phyloP scores from a whole-genome alignment of 2,329 filamentous ascomycete genomes.

The Tolypocladium amazonense region DNA sequence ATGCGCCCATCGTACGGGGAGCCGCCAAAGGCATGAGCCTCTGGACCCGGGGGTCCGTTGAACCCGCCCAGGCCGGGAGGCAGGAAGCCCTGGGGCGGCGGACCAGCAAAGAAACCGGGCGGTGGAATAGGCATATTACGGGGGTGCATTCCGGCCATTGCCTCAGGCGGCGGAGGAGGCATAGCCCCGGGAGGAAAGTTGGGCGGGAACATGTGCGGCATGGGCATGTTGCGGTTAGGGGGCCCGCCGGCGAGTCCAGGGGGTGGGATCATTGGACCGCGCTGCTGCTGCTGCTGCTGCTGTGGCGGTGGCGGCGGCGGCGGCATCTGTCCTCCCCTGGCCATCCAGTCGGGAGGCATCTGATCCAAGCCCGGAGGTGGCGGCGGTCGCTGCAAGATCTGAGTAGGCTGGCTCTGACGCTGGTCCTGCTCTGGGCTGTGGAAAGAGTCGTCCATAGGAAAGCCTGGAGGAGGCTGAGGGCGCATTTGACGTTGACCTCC shows the following conservation, averaged over 20 bases:
- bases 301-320: conserved; percentile 16
- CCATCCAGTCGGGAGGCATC: conserved; percentile 46
- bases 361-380: conserved; percentile 50
- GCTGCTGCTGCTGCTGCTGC: conserved; percentile 10
- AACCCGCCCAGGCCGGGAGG: conserved; percentile 46
- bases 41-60: conserved; percentile 38
- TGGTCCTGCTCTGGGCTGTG: conserved; percentile 36
- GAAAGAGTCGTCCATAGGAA: conserved; percentile 42
- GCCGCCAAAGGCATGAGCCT: conserved; percentile 34
- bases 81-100: conserved; percentile 40
- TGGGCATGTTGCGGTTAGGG: conserved; percentile 32
- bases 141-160: conserved; percentile 37
- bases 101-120: conserved; percentile 45
- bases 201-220: conserved; percentile 51
- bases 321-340: conserved; percentile 30
- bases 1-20: conserved; percentile 44
- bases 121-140: conserved; percentile 46
- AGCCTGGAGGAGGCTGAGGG: conserved; percentile 35
- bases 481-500: conserved; percentile 29
- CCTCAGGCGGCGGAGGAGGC: conserved; percentile 31
- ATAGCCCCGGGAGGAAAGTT: conserved; percentile 44
- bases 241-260: conserved; percentile 37
- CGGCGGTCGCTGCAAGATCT: conserved; percentile 54
- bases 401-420: conserved; percentile 44
- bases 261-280: conserved; percentile 49